A percentile compares a stretch with the other conserved stretches of the same genome.
Conservation (phyloP, 768 basidiomycete species). For the Lanmaoa pseudosensibilis region DNA sequence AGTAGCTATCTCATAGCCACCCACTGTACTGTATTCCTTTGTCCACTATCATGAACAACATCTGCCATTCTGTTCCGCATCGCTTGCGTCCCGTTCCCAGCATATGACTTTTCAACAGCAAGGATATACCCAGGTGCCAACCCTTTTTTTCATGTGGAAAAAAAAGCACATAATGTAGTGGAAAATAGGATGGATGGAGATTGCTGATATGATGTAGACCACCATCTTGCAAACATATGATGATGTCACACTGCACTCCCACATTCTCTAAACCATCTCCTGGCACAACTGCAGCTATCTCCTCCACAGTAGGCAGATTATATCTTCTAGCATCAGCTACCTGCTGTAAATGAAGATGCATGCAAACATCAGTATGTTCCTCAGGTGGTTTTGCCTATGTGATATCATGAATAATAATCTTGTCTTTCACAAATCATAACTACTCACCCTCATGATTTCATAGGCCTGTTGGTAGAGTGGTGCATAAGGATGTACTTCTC, state of each 20-base stretch:
- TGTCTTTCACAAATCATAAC: no score
- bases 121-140: slow-evolving; percentile 33
- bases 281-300: slow-evolving; percentile 45
- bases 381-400: slow-evolving; percentile 12
- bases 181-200: slow-evolving; percentile 34
- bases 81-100: no score
- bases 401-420: no score
- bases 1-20: no score
- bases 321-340: slow-evolving; percentile 37
- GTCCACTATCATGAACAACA: no score
- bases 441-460: slow-evolving; percentile 26
- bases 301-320: slow-evolving; percentile 44
- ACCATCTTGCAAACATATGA: slow-evolving; percentile 28
- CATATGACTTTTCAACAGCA: no score
- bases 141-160: slow-evolving; percentile 42
- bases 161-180: slow-evolving; percentile 46
- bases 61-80: no score
- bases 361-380: slow-evolving; percentile 12
- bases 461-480: slow-evolving; percentile 34
- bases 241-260: slow-evolving; percentile 33
- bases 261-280: slow-evolving; percentile 23
- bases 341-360: slow-evolving; percentile 6
- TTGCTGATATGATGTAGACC: slow-evolving; percentile 35
- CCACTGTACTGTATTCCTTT: no score
- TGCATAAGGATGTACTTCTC: slow-evolving; percentile 26